phyloP scores from a whole-genome alignment of 1,139 yeast species.

The Lodderomyces metapsilosis region DNA sequence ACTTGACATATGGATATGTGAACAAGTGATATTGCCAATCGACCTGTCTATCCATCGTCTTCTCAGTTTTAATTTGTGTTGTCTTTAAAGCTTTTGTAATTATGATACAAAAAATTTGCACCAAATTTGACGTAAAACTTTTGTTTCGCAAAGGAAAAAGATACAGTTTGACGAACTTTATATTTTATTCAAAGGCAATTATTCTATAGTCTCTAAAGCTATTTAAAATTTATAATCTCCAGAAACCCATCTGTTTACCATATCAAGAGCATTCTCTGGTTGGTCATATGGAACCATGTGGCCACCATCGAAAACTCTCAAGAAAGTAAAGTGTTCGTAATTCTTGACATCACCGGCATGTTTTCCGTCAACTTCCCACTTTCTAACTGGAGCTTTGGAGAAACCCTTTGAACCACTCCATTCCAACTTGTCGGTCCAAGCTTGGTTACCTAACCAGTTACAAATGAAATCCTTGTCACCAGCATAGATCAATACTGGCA shows the following conservation, averaged over 20 bases:
- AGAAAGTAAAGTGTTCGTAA: conserved; percentile 45
- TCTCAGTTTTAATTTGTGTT: too few relatives aligned
- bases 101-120: neutral
- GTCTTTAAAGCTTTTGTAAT: too few relatives aligned
- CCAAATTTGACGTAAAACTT: neutral
- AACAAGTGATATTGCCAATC: too few relatives aligned
- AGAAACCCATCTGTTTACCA: conserved; percentile 47
- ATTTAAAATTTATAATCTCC: conserved; percentile 30
- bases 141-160: too few relatives aligned
- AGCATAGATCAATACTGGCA: conserved; percentile 76
- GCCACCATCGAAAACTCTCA: conserved; percentile 48
- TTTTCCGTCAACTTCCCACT: conserved; percentile 39
- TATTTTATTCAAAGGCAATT: too few relatives aligned
- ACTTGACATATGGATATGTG: too few relatives aligned
- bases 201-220: too few relatives aligned
- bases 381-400: conserved; percentile 35
- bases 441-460: conserved; percentile 84
- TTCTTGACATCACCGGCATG: conserved; percentile 50
- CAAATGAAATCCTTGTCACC: conserved; percentile 88
- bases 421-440: conserved; percentile 71
- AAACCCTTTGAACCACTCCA: conserved; percentile 64
- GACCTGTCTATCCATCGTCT: too few relatives aligned
- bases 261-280: conserved; percentile 44
- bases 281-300: conserved; percentile 54
- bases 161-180: too few relatives aligned